A percentile compares a stretch with the other conserved stretches of the same genome.
Evolutionary conservation across 495 filamentous ascomycete species (phyloP).

Genomic region (Aspergillus steynii): DNA sequence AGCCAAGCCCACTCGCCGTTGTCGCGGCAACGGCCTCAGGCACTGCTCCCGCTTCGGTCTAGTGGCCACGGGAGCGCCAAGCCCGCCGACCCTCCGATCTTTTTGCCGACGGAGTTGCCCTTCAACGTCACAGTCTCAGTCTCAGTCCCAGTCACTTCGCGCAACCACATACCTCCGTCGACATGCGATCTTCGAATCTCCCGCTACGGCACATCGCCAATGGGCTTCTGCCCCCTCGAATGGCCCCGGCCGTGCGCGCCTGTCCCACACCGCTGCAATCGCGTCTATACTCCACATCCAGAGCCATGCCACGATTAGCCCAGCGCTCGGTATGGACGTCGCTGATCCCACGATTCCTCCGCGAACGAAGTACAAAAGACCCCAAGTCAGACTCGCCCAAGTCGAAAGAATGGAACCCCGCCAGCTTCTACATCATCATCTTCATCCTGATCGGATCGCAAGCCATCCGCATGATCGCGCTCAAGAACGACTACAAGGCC

Average conservation of each 20-base stretch:
- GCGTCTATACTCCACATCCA: conserved; percentile 32
- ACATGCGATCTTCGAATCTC: conserved; percentile 14
- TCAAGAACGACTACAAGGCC: conserved; percentile 71
- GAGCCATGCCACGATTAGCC: conserved; percentile 56
- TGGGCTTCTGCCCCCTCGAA: background rate
- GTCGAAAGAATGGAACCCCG: conserved; percentile 84
- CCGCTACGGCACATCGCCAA: background rate
- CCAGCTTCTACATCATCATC: conserved; percentile 88
- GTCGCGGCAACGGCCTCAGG: conserved; percentile 40
- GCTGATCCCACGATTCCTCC: conserved; percentile 57
- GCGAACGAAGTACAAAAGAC: conserved; percentile 30
- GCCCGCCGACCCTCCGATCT: conserved; percentile 10
- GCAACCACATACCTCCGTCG: conserved; percentile 1
- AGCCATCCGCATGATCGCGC: conserved; percentile 83
- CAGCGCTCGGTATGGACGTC: conserved; percentile 70
- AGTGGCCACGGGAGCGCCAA: conserved; percentile 14
- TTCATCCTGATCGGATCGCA: conserved; percentile 91
- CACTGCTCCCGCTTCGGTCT: conserved; percentile 11
- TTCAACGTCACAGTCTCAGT: conserved; percentile 1
- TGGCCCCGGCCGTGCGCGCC: conserved; percentile 8
- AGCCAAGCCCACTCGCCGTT: conserved; percentile 32
- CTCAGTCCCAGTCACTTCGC: background rate
- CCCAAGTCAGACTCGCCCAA: conserved; percentile 35
- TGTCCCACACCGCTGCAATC: conserved; percentile 8
- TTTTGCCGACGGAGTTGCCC: background rate